phyloP scores from a whole-genome alignment of 2,329 filamentous ascomycete species.

The Oidium heveae region DNA sequence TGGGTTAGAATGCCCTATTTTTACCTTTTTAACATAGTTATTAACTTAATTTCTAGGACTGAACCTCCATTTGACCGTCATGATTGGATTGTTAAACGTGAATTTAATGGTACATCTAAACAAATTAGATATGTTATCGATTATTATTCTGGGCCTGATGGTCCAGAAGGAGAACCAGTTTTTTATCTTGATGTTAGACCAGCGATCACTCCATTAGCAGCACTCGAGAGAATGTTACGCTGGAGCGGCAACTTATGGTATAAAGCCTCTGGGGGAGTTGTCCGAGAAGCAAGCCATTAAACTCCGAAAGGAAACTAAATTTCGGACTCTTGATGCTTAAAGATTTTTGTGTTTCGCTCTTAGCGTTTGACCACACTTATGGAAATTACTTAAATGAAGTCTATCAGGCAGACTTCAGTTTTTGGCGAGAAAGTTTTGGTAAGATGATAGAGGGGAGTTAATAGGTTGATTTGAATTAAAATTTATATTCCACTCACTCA shows the following conservation, averaged over 20 bases:
- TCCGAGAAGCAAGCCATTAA: conserved; percentile 9
- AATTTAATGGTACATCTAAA: conserved; percentile 37
- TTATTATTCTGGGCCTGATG: conserved; percentile 63
- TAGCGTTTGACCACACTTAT: too few relatives aligned
- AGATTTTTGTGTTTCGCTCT: too few relatives aligned
- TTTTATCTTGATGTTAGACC: conserved; percentile 91
- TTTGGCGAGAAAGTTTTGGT: too few relatives aligned
- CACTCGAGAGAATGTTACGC: conserved; percentile 57
- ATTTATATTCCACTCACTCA: too few relatives aligned
- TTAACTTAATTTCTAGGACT: conserved; percentile 31
- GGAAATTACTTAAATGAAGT: too few relatives aligned
- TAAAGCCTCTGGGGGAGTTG: conserved; percentile 11
- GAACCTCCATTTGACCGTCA: conserved; percentile 87
- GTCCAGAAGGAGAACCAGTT: conserved; percentile 62
- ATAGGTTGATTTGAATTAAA: too few relatives aligned
- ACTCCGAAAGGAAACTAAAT: too few relatives aligned
- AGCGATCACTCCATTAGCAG: conserved; percentile 56
- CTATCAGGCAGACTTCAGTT: too few relatives aligned
- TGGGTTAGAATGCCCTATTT: conserved; percentile 25
- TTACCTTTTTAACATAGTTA: conserved; percentile 46
- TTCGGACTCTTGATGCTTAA: too few relatives aligned
- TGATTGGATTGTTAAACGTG: conserved; percentile 79
- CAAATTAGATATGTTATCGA: conserved; percentile 91
- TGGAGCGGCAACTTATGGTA: conserved; percentile 94
- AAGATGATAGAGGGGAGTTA: too few relatives aligned